These are phyloP conservation scores for Aspergillus oerlinghausenensis DNA, from an alignment of 2,329 filamentous ascomycete species.

Conservation along the genomic window DNA sequence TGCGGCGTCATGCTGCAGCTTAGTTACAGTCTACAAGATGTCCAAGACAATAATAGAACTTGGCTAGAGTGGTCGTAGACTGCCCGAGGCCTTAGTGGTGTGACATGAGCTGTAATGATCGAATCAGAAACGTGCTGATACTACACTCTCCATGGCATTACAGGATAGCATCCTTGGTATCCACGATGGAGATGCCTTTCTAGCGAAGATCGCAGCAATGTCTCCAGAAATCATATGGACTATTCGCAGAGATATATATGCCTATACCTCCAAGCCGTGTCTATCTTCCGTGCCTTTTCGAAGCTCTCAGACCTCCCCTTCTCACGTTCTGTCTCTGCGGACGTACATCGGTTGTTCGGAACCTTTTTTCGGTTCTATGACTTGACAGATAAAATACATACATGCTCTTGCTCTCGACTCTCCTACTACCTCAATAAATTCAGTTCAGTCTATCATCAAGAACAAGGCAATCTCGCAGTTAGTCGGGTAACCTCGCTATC, in stretches of 20 bases:
- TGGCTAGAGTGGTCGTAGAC: background rate
- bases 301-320: background rate
- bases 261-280: background rate
- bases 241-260: background rate
- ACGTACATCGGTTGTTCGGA: background rate
- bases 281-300: background rate
- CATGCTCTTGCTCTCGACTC: background rate
- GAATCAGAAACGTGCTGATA: background rate
- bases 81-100: background rate
- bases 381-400: background rate
- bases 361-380: slow-evolving; percentile 1
- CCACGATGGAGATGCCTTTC: slow-evolving; percentile 2
- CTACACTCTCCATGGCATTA: slow-evolving; percentile 3
- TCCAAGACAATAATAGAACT: background rate
- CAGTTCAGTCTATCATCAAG: too few species aligned
- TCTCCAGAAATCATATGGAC: background rate
- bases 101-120: background rate
- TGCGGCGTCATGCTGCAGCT: background rate
- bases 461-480: background rate
- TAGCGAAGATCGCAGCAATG: slow-evolving; percentile 7
- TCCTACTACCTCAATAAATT: background rate
- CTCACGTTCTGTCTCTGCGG: background rate
- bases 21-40: background rate
- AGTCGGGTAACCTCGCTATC: background rate
- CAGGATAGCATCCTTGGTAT: slow-evolving; percentile 3